Conservation (phyloP, 2,329 filamentous ascomycete genomes). For the Sclerotinia trifoliorum region DNA sequence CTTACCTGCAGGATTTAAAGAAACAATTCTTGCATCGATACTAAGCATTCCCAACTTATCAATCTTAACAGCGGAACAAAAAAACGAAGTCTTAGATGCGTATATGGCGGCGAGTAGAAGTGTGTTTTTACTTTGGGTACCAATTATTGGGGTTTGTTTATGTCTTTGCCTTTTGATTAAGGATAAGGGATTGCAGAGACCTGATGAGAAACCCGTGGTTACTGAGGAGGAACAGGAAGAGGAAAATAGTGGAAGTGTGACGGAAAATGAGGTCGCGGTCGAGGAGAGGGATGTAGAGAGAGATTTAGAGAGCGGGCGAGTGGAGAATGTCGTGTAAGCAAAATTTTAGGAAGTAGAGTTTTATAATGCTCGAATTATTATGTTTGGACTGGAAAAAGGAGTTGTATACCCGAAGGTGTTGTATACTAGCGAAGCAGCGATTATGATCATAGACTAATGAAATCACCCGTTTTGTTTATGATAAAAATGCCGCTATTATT, state of each 20-base stretch:
- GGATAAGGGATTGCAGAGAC: constrained; percentile 47
- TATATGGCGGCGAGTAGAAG: constrained; percentile 54
- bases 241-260: neutral
- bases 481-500: neutral
- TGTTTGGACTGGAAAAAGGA: neutral
- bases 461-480: too few species aligned
- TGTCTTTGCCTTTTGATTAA: constrained; percentile 52
- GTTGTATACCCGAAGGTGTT: neutral
- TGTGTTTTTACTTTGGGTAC: constrained; percentile 57
- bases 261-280: neutral
- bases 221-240: neutral
- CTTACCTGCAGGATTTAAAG: constrained; percentile 28
- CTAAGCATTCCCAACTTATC: constrained; percentile 34
- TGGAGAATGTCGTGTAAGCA: neutral
- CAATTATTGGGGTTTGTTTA: constrained; percentile 52
- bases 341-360: too few species aligned
- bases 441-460: neutral
- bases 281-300: neutral
- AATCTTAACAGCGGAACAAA: constrained; percentile 25
- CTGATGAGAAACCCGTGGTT: constrained; percentile 30
- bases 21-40: constrained; percentile 32
- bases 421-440: neutral
- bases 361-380: too few species aligned
- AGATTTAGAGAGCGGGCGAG: neutral
- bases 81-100: constrained; percentile 46